A percentile compares a stretch with the other conserved stretches of the same genome.
These are phyloP conservation scores for Pisolithus albus DNA, from an alignment of 768 basidiomycete genomes.

Conservation along the genomic window DNA sequence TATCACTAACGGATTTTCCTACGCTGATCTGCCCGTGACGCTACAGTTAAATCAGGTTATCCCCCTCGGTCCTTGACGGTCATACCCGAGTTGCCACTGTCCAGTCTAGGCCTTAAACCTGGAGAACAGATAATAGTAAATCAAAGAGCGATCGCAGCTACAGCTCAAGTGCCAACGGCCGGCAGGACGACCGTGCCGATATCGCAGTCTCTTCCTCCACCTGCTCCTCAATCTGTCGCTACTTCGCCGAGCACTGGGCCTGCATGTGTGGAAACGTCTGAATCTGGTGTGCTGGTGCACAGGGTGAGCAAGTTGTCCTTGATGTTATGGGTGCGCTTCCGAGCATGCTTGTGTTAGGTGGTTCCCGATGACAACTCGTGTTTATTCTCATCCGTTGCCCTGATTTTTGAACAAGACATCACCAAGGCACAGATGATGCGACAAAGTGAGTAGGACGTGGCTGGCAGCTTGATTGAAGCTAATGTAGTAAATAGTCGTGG, in stretches of 20 bases:
- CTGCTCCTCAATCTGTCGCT: conserved; percentile 11
- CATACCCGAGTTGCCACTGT: conserved; percentile 65
- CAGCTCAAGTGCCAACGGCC: conserved; percentile 2
- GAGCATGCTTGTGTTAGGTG: conserved; percentile 36
- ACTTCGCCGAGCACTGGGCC: conserved; percentile 32
- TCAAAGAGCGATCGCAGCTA: conserved; percentile 23
- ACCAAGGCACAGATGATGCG: conserved; percentile 65
- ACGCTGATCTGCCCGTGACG: neutral
- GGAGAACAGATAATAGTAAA: conserved; percentile 89
- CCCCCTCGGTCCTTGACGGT: conserved; percentile 71
- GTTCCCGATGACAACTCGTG: conserved; percentile 99
- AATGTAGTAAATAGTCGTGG: conserved; percentile 54
- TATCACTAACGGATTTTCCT: neutral
- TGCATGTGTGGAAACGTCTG: conserved; percentile 51
- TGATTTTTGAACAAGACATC: conserved; percentile 80
- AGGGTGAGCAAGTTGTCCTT: conserved; percentile 36
- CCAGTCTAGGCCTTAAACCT: conserved; percentile 64
- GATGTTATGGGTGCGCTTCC: conserved; percentile 3
- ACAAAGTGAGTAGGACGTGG: conserved; percentile 45
- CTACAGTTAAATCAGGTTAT: conserved; percentile 74
- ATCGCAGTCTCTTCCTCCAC: conserved; percentile 10
- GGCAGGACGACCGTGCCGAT: conserved; percentile 5
- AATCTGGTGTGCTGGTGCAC: conserved; percentile 63
- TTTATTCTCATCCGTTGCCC: conserved; percentile 79
- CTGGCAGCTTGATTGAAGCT: neutral